phyloP scores from a whole-genome alignment of 2,329 filamentous ascomycete genomes.

The Trichoderma arundinaceum region DNA sequence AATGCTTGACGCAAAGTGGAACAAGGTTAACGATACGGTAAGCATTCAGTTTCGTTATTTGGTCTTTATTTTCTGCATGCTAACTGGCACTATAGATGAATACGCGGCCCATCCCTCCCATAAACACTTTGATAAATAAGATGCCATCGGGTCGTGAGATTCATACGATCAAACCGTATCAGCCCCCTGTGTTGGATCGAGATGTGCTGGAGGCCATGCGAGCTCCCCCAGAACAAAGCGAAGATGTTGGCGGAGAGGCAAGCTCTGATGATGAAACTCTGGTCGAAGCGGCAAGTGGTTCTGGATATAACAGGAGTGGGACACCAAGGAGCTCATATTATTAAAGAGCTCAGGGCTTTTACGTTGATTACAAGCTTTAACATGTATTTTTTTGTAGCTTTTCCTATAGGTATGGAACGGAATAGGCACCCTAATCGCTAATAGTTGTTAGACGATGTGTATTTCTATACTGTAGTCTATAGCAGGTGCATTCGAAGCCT shows the following conservation, averaged over 20 bases:
- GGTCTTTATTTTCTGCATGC: background rate
- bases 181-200: constrained; percentile 67
- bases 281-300: constrained; percentile 47
- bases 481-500: background rate
- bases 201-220: constrained; percentile 68
- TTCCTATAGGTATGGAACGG: background rate
- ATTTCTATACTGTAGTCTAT: background rate
- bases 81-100: constrained; percentile 64
- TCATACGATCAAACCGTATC: constrained; percentile 71
- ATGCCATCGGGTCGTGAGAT: constrained; percentile 92
- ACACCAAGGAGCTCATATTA: constrained; percentile 49
- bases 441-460: background rate
- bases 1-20: constrained; percentile 88
- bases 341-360: constrained; percentile 30
- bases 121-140: constrained; percentile 72
- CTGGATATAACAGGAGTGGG: constrained; percentile 45
- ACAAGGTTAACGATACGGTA: constrained; percentile 90
- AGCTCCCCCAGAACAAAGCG: constrained; percentile 44
- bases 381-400: constrained; percentile 1
- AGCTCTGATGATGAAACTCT: constrained; percentile 50
- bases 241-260: constrained; percentile 43
- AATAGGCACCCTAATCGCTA: background rate
- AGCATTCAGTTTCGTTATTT: constrained; percentile 39
- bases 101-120: constrained; percentile 75
- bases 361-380: background rate